Percentiles rank a stretch among this genome's conserved stretches.
phyloP scores from a whole-genome alignment of 2,329 filamentous ascomycete species.

The Trichoderma arundinaceum region DNA sequence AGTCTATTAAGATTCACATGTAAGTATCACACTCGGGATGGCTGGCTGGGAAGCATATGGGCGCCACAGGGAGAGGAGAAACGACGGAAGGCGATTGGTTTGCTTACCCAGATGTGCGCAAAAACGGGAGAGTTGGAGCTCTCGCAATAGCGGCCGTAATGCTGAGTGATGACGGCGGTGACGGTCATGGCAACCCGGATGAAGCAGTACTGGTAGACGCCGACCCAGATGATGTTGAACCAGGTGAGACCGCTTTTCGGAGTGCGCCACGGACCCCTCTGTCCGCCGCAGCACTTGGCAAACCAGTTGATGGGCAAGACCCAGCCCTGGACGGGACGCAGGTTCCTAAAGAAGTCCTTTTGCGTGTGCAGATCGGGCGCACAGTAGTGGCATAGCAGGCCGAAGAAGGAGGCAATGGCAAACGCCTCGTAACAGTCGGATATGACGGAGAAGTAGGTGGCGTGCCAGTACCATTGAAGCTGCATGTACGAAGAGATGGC shows the following conservation, averaged over 20 bases:
- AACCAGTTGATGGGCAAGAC: conserved; percentile 75
- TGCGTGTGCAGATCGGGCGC: conserved; percentile 78
- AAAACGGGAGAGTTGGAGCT: conserved; percentile 78
- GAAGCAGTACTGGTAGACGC: conserved; percentile 86
- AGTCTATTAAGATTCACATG: conserved; percentile 49
- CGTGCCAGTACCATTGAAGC: conserved; percentile 75
- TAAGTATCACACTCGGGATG: too few species aligned
- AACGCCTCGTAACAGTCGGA: conserved; percentile 90
- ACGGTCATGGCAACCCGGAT: conserved; percentile 80
- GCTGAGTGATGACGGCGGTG: conserved; percentile 74
- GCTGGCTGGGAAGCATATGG: too few species aligned
- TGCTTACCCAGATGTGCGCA: conserved; percentile 78
- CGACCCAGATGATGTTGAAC: conserved; percentile 87
- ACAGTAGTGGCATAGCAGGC: conserved; percentile 79
- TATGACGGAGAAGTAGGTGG: conserved; percentile 80
- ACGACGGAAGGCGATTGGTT: too few species aligned
- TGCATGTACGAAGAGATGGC: conserved; percentile 74
- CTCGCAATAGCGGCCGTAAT: conserved; percentile 75
- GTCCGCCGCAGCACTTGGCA: conserved; percentile 71
- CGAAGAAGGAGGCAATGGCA: conserved; percentile 85
- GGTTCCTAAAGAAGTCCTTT: conserved; percentile 77
- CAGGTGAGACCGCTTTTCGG: conserved; percentile 82
- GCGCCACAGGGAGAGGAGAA: too few species aligned
- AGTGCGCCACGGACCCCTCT: conserved; percentile 72
- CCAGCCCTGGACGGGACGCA: conserved; percentile 72